Base-by-base conservation (phyloP, 805 yeast species). In the Zygotorulaspora sp. region DNA sequence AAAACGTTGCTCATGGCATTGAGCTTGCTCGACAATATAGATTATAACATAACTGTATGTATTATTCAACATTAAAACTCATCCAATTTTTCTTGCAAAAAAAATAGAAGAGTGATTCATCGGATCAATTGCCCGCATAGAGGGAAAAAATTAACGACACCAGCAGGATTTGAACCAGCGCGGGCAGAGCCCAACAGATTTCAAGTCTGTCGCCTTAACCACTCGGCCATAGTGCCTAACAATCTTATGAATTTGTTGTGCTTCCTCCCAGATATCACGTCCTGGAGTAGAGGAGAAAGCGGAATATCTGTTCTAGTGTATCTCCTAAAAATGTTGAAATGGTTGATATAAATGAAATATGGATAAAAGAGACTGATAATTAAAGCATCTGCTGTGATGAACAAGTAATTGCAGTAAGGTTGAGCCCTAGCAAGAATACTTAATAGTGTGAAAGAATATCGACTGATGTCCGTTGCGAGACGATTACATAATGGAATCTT, bases 1-100 rank as follows among this genome's bases (percentile, higher is more conserved):
- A 83, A 57, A 86, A 83, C 52, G 74, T 88, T 33, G 94, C 96
- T 10, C 78, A 79, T 38, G 97, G 97, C 4, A 68, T 87, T 35
- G 70, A 70, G 43, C 51, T 84, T 14, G 82, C 88, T 1, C 61
- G 63, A 40, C 50, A 56, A 36, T 66, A 57, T 37, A 47, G 34
- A 6, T n/a, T 30, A 8, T 30, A n/a, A n/a, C n/a, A n/a, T n/a
- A n/a, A n/a, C n/a, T n/a, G n/a, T n/a, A n/a, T n/a, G n/a, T n/a
- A n/a, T n/a, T n/a, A n/a, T n/a, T n/a, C n/a, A n/a, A n/a, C n/a
- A n/a, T n/a, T 17, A 11, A 18, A 30, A 16, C n/a, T 30, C 19
- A 19, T 11, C 4, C 15, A 30, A n/a, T 26, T 5, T 12, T 14
- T 26, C 15, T 9, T 12, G 23, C 10, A 21, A 10, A 21, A 21